A percentile compares a stretch with the other conserved stretches of the same genome.
These are phyloP conservation scores for Rhynchospora tenuis DNA, from an alignment of 176 grass and related monocot species.

Conservation along the genomic window DNA sequence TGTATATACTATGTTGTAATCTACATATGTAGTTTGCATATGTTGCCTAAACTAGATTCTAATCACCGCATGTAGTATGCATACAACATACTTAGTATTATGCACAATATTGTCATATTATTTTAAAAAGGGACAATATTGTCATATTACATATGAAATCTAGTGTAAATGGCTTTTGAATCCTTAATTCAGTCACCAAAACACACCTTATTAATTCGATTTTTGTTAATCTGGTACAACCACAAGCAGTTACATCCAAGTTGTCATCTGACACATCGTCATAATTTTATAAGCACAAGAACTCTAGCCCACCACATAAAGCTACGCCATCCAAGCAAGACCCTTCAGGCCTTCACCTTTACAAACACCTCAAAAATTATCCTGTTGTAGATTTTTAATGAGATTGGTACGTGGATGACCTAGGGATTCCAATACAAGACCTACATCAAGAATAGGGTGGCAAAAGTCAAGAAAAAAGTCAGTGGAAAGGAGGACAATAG, in stretches of 20 bases:
- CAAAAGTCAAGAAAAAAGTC: slow-evolving; percentile 74
- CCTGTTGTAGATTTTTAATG: slow-evolving; percentile 59
- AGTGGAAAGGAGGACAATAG: slow-evolving; percentile 54
- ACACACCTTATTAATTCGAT: slow-evolving; percentile 58
- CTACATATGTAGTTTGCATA: no score
- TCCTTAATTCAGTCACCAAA: slow-evolving; percentile 44
- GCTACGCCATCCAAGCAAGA: slow-evolving; percentile 74
- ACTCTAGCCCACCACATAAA: slow-evolving; percentile 66
- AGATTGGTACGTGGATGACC: slow-evolving; percentile 34
- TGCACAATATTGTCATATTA: no score
- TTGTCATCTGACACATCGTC: slow-evolving; percentile 62
- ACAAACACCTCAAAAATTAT: slow-evolving; percentile 72
- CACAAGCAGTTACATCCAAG: slow-evolving; percentile 52
- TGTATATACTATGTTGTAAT: no score
- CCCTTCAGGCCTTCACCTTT: slow-evolving; percentile 47
- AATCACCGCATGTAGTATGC: slow-evolving; percentile 34
- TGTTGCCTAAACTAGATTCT: slow-evolving; percentile 41
- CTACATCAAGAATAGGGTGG: slow-evolving; percentile 54
- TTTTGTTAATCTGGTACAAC: slow-evolving; percentile 55
- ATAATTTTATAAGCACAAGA: slow-evolving; percentile 62
- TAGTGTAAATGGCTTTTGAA: slow-evolving; percentile 10
- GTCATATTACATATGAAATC: no score
- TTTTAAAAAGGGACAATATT: no score
- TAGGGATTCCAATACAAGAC: slow-evolving; percentile 52
- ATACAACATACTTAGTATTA: no score